These are phyloP conservation scores for Pinus albicaulis DNA, from an alignment of 75 land plant genomes.

Conservation along the genomic window DNA sequence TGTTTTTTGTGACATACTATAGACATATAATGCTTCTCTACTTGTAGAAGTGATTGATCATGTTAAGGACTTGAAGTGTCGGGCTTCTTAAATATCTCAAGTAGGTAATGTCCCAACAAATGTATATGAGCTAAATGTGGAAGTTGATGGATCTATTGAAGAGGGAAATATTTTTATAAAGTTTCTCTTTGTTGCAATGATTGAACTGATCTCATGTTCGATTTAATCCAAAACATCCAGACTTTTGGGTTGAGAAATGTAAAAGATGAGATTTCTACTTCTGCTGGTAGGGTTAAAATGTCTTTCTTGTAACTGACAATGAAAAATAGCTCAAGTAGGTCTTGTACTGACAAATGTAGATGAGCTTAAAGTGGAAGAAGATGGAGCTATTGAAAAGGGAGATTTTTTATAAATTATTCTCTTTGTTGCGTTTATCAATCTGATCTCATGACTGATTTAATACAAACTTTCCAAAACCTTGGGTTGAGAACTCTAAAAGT, in stretches of 20 bases:
- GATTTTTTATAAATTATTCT: constrained; percentile 28
- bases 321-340: constrained; percentile 19
- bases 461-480: constrained; percentile 40
- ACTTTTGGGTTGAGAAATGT: no score
- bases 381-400: constrained; percentile 9
- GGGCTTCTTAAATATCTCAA: constrained; percentile 49
- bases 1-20: not conserved
- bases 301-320: no score
- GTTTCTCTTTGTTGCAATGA: no score
- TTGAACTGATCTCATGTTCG: no score
- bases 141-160: no score
- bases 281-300: no score
- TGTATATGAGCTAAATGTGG: no score
- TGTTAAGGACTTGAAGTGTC: constrained; percentile 47
- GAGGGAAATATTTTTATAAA: no score
- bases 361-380: constrained; percentile 55
- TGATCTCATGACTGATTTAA: constrained; percentile 58
- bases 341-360: constrained; percentile 60
- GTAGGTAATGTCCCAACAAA: no score
- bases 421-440: constrained; percentile 76
- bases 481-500: constrained; percentile 44
- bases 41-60: constrained; percentile 55
- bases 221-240: no score
- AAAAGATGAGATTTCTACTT: no score
- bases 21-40: constrained; percentile 73